Conservation (phyloP, 257 asterid genomes). For the Ehretia macrophylla region DNA sequence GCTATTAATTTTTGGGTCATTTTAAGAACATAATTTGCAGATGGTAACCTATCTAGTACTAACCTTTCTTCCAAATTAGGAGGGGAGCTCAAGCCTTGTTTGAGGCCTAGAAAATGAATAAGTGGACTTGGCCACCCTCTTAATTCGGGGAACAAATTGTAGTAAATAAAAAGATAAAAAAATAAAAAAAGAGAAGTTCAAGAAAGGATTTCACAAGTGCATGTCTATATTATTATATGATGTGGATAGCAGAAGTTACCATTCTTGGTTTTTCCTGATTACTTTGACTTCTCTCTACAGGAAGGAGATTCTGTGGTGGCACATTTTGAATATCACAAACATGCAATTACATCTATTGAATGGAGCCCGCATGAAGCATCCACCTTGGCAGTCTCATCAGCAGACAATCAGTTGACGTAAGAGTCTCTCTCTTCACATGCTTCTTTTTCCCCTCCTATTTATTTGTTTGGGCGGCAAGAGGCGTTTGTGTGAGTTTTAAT, state of each 20-base stretch:
- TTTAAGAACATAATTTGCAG: neutral
- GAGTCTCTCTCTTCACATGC: constrained; percentile 17
- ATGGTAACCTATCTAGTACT: no score
- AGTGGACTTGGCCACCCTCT: no score
- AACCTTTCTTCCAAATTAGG: no score
- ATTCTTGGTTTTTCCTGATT: neutral
- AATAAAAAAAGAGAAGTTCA: no score
- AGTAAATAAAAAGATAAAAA: no score
- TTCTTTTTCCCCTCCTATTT: neutral
- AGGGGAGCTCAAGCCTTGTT: no score
- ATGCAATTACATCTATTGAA: constrained; percentile 93
- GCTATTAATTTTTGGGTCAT: neutral
- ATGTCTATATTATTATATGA: no score
- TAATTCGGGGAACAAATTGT: no score
- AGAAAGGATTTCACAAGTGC: no score
- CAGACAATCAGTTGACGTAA: constrained; percentile 92
- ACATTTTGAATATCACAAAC: constrained; percentile 80
- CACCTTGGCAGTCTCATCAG: constrained; percentile 80
- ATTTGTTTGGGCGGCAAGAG: neutral
- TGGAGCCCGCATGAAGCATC: constrained; percentile 98
- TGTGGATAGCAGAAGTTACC: no score
- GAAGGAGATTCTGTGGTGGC: constrained; percentile 77
- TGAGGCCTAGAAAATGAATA: no score
- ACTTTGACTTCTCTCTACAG: constrained; percentile 28
- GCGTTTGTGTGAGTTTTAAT: neutral